These are phyloP conservation scores for Tuber microsphaerosporum DNA, from an alignment of 495 filamentous ascomycete genomes.

Conservation along the genomic window DNA sequence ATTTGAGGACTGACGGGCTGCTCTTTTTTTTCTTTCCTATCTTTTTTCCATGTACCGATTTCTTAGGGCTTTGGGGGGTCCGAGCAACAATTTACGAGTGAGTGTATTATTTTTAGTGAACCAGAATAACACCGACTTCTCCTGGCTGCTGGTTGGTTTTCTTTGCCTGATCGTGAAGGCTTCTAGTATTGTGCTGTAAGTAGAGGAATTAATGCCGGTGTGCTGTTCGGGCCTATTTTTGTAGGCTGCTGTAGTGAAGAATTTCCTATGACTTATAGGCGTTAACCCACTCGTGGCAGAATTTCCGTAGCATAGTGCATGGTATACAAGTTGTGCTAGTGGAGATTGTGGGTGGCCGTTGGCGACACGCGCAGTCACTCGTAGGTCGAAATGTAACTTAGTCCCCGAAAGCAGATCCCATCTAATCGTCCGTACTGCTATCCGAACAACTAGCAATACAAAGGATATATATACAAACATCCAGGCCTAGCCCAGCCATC, in stretches of 20 bases:
- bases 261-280: neutral
- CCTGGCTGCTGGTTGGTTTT: neutral
- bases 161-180: neutral
- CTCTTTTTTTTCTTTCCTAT: neutral
- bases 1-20: neutral
- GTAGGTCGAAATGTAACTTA: neutral
- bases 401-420: no score
- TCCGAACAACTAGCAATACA: no score
- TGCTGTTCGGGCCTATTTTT: neutral
- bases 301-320: neutral
- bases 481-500: no score
- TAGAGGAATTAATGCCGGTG: neutral
- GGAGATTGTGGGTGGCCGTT: neutral
- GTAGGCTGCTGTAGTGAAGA: neutral
- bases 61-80: neutral
- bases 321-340: neutral
- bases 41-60: neutral
- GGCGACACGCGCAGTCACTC: neutral
- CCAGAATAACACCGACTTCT: neutral
- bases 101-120: neutral
- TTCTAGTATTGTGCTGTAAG: neutral
- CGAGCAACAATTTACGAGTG: neutral
- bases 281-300: neutral
- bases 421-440: no score
- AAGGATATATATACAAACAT: no score